Evolutionary conservation across 176 grass and related monocot genomes (phyloP).

Genomic region (Raddia distichophylla): DNA sequence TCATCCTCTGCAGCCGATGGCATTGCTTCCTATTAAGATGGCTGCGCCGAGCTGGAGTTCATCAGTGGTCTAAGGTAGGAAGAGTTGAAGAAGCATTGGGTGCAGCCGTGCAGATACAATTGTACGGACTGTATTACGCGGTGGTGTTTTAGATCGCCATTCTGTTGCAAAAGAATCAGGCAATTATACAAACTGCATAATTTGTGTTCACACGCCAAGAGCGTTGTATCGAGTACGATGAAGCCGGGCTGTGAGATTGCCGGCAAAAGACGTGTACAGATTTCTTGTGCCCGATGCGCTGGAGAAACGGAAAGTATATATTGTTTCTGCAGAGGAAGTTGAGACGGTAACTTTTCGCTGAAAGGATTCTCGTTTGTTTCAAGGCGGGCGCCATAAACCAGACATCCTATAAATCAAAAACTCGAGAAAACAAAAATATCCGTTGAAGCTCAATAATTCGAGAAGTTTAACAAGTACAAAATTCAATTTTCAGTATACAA

Average conservation of each 20-base stretch:
- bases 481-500: no score
- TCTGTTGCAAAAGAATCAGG: background rate
- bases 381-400: no score
- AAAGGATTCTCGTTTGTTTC: background rate
- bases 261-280: background rate
- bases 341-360: background rate
- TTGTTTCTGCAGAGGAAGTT: background rate
- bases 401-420: no score
- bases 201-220: background rate
- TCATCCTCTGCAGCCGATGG: background rate
- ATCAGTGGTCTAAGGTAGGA: background rate
- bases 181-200: background rate
- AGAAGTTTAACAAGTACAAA: no score
- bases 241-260: background rate
- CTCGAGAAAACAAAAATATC: no score
- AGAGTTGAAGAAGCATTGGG: background rate
- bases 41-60: background rate
- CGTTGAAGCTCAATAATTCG: no score
- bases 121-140: background rate
- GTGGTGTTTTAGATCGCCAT: background rate
- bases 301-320: background rate
- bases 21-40: constrained; percentile 26
- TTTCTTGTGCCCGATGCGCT: background rate
- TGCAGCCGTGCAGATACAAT: background rate
- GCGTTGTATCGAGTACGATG: background rate